Base-by-base conservation (phyloP, 495 filamentous ascomycete genomes). In the Daldinia loculata region DNA sequence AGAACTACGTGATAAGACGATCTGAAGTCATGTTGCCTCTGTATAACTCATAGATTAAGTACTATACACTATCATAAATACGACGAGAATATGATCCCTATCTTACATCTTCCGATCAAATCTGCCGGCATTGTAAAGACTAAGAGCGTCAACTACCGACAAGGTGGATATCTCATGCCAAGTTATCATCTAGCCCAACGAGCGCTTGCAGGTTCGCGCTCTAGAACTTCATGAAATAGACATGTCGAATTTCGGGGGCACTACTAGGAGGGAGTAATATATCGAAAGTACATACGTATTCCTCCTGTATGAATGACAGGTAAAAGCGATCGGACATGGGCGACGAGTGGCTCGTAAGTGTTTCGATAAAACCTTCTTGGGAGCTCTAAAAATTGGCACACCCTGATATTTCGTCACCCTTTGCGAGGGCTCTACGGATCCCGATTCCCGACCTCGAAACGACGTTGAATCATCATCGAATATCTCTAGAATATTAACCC, bases 101-200 rank as follows among this genome's bases (percentile, higher is more conserved):
- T 36, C 52, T 19, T 38, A 51, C 29, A 17, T 14, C 14, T 55
- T 32, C 39, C n/a, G 32, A 32, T 26, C 3, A 53, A 45, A 71
- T 63, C 63, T 72, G 64, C 69, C 69, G 69, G 64, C 19, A 41
- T 67, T 36, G 26, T 43, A 52, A 55, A 39, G 57, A 48, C 48
- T 15, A 52, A 60, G 43, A 32, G 2, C 51, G 9, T 55, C 14
- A 67, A 67, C 43, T 72, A 64, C 69, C 69, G 60, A 34, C 19
- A 7, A 61, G 27, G 48, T 41, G 57, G 32, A 51, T 26, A 60
- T 59, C 22, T 64, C 17, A 67, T 48, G 56, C 67, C 55, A 64
- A 22, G 63, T 61, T 72, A 59, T 56, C 30, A 58, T 67, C 26
- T 32, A 27, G 30, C 38, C 32, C 12, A 26, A 38, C n/a, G 30